Base-by-base conservation (phyloP, 1,139 yeast species). In the Debaryomyces sp. region DNA sequence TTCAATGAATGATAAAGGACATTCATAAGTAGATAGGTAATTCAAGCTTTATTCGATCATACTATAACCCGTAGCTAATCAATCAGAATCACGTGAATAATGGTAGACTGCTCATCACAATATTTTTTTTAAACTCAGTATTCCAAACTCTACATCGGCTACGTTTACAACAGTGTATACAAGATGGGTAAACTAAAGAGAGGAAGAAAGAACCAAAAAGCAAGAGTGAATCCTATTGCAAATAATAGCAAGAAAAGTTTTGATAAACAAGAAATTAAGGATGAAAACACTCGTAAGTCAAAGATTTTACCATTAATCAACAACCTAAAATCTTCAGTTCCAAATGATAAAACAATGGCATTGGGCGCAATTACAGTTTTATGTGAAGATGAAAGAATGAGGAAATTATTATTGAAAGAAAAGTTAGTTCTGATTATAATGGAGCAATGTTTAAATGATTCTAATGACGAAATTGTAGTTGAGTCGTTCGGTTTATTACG, bases 401-500 rank as follows among this genome's bases (percentile, higher is more conserved):
- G 97, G 56, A 71, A 75, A 44, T 50, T 83, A 51, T 71, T 91
- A 24, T 66, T 92, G 51, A 87, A 87, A 61, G 95, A 90, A 56
- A 84, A 81, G 54, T 69, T 92, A 37, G 74, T 91, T 9, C 81
- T 81, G 38, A 75, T 80, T 4, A 67, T 91, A 0, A 62, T 91
- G 72, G 85, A 85, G 32, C 82, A 83, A 49, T 75, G 87, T 40
- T 66, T 91, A 38, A 80, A 79, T 44, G 96, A 90, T 60, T 64
- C 78, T 22, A 83, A 85, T 57, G 84, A 83, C 48, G 96, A 90
- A 57, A 81, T 89, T 45, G 84, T 87, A 13, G 87, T 88, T 21
- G 96, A 88, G 58, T 78, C 92, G 0, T 87, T 81, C 61, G 97
- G 96, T 1, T 72, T 92, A 44, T 70, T 94, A 55, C 79, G 97